phyloP scores from a whole-genome alignment of 2,329 filamentous ascomycete species.

The Neophaeococcomyces aloes region DNA sequence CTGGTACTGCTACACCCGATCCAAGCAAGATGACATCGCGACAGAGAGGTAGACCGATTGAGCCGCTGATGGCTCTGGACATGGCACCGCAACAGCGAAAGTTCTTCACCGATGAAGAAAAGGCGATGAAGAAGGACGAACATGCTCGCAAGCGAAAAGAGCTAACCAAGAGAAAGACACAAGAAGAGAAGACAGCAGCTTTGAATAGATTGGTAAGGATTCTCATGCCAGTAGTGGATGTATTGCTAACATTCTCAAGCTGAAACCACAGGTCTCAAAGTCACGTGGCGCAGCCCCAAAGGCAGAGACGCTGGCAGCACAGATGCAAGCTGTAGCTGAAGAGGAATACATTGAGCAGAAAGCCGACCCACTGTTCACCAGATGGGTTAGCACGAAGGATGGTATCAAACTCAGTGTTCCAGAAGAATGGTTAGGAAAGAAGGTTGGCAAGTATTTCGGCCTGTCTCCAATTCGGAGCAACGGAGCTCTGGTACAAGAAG shows the following conservation, averaged over 20 bases:
- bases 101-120: constrained; percentile 61
- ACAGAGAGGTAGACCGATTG: constrained; percentile 50
- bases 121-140: constrained; percentile 61
- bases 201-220: constrained; percentile 18
- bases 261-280: constrained; percentile 57
- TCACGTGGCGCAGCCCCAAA: constrained; percentile 39
- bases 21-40: constrained; percentile 57
- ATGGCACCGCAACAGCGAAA: constrained; percentile 42
- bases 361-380: constrained; percentile 34
- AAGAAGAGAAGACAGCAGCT: constrained; percentile 57
- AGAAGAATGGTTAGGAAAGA: constrained; percentile 38
- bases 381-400: constrained; percentile 35
- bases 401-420: constrained; percentile 36
- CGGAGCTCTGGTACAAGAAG: constrained; percentile 17
- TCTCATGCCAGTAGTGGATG: not conserved
- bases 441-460: constrained; percentile 31
- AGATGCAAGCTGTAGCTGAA: constrained; percentile 29
- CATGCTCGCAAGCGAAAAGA: constrained; percentile 66
- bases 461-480: constrained; percentile 13
- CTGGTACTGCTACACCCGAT: constrained; percentile 49
- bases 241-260: constrained; percentile 20
- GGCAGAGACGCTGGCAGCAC: constrained; percentile 31
- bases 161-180: constrained; percentile 64
- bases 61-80: constrained; percentile 43
- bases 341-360: constrained; percentile 30